phyloP scores from a whole-genome alignment of 1,139 yeast genomes.

The Debaryomyces subglobosus region DNA sequence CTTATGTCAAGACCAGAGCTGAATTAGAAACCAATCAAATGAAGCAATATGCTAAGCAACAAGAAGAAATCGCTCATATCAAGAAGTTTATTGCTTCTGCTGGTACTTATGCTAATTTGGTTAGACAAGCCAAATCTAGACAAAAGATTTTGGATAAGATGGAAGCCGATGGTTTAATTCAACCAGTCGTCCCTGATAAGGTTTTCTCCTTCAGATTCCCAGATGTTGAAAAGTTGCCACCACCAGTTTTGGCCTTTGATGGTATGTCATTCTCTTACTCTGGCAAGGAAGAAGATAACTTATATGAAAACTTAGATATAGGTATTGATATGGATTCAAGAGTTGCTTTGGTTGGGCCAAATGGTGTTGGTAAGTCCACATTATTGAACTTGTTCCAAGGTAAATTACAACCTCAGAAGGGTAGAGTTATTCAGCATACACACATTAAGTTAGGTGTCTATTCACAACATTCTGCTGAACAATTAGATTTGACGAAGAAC shows the following conservation, averaged over 20 bases:
- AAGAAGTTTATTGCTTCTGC: constrained; percentile 99
- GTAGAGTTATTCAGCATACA: constrained; percentile 96
- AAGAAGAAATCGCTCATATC: constrained; percentile 97
- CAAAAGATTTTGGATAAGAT: constrained; percentile 99
- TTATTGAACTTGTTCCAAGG: constrained; percentile 96
- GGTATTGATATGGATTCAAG: constrained; percentile 99
- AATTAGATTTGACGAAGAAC: constrained; percentile 90
- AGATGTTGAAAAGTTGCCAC: constrained; percentile 95
- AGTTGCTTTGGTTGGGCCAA: constrained; percentile 97
- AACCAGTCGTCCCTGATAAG: constrained; percentile 89
- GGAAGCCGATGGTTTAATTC: constrained; percentile 99
- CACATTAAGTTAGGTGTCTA: constrained; percentile 98
- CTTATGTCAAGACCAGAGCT: constrained; percentile 89
- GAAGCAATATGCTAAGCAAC: constrained; percentile 96
- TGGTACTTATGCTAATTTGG: constrained; percentile 99
- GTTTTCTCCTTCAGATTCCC: constrained; percentile 95
- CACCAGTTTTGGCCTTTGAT: constrained; percentile 97
- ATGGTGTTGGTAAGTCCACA: constrained; percentile 99
- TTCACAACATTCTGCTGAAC: constrained; percentile 99
- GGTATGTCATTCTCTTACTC: constrained; percentile 91
- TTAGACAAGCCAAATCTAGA: constrained; percentile 97
- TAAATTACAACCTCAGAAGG: constrained; percentile 81
- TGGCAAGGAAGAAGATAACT: constrained; percentile 84
- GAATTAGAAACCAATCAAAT: constrained; percentile 97
- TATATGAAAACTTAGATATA: constrained; percentile 87